Percentiles rank a stretch among this genome's conserved stretches.
Evolutionary conservation across 2,329 filamentous ascomycete species (phyloP).

Genomic region (Botrytis aclada): DNA sequence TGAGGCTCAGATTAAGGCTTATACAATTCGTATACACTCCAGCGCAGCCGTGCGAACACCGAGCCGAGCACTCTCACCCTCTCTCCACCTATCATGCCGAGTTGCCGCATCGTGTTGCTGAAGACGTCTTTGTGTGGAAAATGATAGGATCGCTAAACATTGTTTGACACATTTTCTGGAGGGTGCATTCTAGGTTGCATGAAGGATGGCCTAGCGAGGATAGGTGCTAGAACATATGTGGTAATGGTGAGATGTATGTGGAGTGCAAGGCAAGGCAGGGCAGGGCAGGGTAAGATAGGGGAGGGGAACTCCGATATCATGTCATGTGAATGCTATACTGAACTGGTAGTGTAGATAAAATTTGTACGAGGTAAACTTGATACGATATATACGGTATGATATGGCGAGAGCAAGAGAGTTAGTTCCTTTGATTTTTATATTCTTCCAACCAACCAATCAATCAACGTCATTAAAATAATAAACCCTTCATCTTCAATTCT

Average conservation of each 20-base stretch:
- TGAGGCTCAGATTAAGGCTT: not conserved
- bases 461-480: constrained; percentile 6
- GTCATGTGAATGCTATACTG: not conserved
- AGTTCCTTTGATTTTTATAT: not conserved
- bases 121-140: not conserved
- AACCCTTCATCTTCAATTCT: not conserved
- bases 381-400: not conserved
- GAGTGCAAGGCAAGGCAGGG: not conserved
- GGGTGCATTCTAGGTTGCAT: not conserved
- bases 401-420: not conserved
- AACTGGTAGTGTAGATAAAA: not conserved
- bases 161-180: not conserved
- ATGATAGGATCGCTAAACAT: constrained; percentile 17
- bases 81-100: not conserved
- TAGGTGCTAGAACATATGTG: not conserved
- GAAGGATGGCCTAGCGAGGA: not conserved
- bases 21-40: not conserved
- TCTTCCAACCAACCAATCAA: constrained; percentile 9
- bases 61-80: not conserved
- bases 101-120: not conserved
- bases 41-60: not conserved
- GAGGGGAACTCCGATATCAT: constrained; percentile 1
- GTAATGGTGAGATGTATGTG: constrained; percentile 6
- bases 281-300: not conserved
- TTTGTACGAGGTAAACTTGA: not conserved